Evolutionary conservation across 371 early-diverging fungal species (phyloP).

Genomic region (Dichotomocladium elegans): DNA sequence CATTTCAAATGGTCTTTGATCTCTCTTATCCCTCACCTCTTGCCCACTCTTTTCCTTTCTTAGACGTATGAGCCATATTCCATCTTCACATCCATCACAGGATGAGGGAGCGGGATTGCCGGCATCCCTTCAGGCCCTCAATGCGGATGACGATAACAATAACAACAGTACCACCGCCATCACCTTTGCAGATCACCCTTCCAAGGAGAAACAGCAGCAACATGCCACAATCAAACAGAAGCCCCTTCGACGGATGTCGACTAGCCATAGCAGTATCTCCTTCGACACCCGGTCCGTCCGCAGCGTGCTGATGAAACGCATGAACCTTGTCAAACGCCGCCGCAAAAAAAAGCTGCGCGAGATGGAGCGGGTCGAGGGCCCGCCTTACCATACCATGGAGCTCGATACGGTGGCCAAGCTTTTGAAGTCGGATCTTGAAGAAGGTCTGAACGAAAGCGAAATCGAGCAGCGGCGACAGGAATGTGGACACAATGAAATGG

Average conservation of each 20-base stretch:
- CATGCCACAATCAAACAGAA: constrained; percentile 25
- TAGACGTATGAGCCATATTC: too few species aligned
- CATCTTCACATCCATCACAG: too few species aligned
- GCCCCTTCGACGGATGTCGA: constrained; percentile 28
- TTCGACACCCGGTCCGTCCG: constrained; percentile 41
- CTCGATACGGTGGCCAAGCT: constrained; percentile 54
- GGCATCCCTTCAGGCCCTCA: too few species aligned
- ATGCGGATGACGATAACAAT: neutral
- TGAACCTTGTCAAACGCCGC: constrained; percentile 35
- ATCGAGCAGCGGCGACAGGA: constrained; percentile 48
- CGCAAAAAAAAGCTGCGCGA: constrained; percentile 8
- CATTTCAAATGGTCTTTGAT: too few species aligned
- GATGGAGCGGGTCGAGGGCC: constrained; percentile 26
- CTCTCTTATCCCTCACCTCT: too few species aligned
- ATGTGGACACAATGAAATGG: constrained; percentile 71
- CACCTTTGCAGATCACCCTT: constrained; percentile 20
- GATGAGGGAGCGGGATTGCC: too few species aligned
- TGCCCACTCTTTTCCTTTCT: too few species aligned
- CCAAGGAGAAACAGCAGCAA: constrained; percentile 35
- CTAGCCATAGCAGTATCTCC: constrained; percentile 27
- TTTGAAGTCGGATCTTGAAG: constrained; percentile 53
- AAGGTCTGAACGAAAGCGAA: constrained; percentile 57
- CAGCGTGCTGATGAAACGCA: constrained; percentile 37
- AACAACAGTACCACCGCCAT: constrained; percentile 15
- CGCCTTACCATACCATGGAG: constrained; percentile 57